Conservation (phyloP, 1,284 basidiomycete genomes). For the Gymnopus androsaceus region DNA sequence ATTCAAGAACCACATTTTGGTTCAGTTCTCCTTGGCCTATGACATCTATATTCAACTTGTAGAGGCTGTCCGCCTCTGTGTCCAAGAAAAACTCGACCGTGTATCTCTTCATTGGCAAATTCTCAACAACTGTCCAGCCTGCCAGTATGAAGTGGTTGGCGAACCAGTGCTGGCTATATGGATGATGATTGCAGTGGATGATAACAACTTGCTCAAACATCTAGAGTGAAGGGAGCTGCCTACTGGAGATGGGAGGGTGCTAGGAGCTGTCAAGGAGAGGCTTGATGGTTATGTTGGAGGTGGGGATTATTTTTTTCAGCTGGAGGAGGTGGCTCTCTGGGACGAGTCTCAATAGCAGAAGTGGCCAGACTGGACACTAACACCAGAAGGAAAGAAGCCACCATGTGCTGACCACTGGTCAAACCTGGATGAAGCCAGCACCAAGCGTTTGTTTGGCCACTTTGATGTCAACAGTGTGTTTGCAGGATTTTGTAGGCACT, state of each 20-base stretch:
- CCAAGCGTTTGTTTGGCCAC: neutral
- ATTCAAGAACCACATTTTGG: slow-evolving; percentile 3
- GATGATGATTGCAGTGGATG: slow-evolving; percentile 4
- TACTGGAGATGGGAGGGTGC: neutral
- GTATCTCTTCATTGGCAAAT: neutral
- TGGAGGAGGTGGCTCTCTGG: slow-evolving; percentile 10
- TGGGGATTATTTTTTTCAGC: slow-evolving; percentile 5
- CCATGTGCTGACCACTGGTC: neutral
- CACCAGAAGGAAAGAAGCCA: neutral
- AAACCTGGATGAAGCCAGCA: slow-evolving; percentile 1
- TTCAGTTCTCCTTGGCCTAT: slow-evolving; percentile 9
- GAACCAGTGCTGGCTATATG: neutral
- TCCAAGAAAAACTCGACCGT: slow-evolving; percentile 15
- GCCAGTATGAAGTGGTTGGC: slow-evolving; percentile 2
- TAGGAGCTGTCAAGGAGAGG: neutral
- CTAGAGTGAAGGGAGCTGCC: neutral
- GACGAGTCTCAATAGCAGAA: neutral
- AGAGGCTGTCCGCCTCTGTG: neutral
- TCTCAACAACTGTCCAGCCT: slow-evolving; percentile 5
- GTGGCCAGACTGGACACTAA: neutral
- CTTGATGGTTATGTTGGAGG: neutral
- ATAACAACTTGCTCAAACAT: slow-evolving; percentile 10
- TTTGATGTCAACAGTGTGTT: slow-evolving; percentile 1
- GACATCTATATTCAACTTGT: slow-evolving; percentile 4
- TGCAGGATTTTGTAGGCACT: neutral